Evolutionary conservation across 2,329 filamentous ascomycete genomes (phyloP), one percentile per base, ranked within the genome.

Genomic region (Achaetomium macrosporum): DNA sequence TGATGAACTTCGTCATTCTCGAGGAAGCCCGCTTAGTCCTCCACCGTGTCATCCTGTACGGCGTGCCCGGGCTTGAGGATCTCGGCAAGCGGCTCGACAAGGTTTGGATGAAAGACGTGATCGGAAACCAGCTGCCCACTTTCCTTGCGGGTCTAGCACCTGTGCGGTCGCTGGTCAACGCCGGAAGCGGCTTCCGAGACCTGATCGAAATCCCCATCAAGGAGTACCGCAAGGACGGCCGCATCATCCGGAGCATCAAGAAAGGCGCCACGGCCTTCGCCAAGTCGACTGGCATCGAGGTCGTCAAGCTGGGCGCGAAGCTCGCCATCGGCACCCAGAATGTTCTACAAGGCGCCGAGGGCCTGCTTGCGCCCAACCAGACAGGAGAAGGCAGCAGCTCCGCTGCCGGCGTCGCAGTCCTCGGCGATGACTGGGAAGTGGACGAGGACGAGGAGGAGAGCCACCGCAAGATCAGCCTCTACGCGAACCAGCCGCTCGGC

Each of bases 1-100:
- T 99, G 64, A 97, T 97, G 91, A 99, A 99, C 68, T 96, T 99
- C 66, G 80, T 99, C 59, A 88, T 92, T 13, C 80, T 99, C 1
- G 93, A 99, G 61, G 85, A 88, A 59, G 84, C 93, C 2, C 84
- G 92, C 56, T 87, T 99, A 78, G 81, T 87, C 7, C 78, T 99
- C 49, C 82, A 88, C 12, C 91, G 92, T 66, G 87, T 88, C 25
- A 97, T 99, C 61, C 83, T 97, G 35, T 96, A 97, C 61, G 93
- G 95, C 29, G 82, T 96, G 1, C 84, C 84, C 8, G 93, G 93
- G 0, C 96, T 97, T 61, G 91, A 97, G 61, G 84, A 88, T 46
- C 78, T 99, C 2, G 90, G 93, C 50, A 83, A 91, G 68, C 92
- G 86, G 2, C 79, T 99, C 33, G 97, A 97, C 65, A 90, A 95